Evolutionary conservation across 768 basidiomycete species (phyloP).

Genomic region (Polyporus arcularius): DNA sequence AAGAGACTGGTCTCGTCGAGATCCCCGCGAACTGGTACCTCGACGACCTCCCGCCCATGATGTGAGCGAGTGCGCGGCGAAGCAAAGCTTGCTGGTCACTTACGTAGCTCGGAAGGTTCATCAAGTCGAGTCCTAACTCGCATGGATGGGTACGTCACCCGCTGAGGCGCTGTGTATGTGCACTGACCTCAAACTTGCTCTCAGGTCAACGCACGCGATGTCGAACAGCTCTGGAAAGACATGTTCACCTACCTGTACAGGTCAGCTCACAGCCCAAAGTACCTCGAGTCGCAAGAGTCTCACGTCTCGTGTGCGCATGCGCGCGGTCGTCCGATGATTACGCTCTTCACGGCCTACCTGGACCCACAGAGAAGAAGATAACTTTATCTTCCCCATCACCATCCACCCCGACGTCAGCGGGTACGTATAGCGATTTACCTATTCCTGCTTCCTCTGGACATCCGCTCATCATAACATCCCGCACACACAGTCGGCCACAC

Average conservation of each 20-base stretch:
- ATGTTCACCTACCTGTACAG: constrained; percentile 69
- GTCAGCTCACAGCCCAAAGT: constrained; percentile 31
- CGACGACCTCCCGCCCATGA: constrained; percentile 76
- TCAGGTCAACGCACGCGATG: constrained; percentile 63
- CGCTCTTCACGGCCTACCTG: too few relatives aligned
- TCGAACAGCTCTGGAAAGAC: constrained; percentile 78
- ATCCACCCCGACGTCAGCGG: constrained; percentile 81
- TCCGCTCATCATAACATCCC: neutral
- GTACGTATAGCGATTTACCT: constrained; percentile 34
- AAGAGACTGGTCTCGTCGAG: constrained; percentile 60
- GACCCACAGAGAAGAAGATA: constrained; percentile 28
- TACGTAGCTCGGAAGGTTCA: constrained; percentile 51
- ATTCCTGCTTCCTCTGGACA: neutral
- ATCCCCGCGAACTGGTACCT: constrained; percentile 79
- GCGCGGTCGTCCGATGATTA: too few relatives aligned
- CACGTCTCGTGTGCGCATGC: neutral
- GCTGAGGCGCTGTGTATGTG: neutral
- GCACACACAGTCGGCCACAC: constrained; percentile 55
- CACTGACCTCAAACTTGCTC: neutral
- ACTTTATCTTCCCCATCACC: constrained; percentile 74
- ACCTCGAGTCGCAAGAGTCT: neutral
- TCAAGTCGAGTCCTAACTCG: constrained; percentile 64
- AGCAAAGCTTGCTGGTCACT: neutral
- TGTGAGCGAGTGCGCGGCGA: constrained; percentile 38
- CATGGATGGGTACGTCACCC: constrained; percentile 62